Evolutionary conservation across 2,329 filamentous ascomycete genomes (phyloP).

Genomic region (Aureobasidium sp.): DNA sequence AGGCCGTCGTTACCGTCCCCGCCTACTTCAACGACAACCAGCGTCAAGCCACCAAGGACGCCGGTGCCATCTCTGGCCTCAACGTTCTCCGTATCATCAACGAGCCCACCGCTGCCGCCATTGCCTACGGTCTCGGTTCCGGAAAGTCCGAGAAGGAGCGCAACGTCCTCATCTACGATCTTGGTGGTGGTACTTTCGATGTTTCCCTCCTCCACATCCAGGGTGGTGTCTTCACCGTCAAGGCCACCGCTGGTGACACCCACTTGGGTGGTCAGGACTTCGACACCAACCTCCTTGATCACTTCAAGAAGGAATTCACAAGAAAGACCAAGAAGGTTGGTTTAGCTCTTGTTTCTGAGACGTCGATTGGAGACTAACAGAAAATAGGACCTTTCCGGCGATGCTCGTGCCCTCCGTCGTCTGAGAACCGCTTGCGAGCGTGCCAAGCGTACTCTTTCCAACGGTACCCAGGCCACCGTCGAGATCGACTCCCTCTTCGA

Average conservation of each 20-base stretch:
- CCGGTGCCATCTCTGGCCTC: slow-evolving; percentile 91
- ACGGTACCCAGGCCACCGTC: slow-evolving; percentile 92
- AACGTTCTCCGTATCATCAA: slow-evolving; percentile 99
- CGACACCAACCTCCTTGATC: slow-evolving; percentile 87
- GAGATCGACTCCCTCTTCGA: slow-evolving; percentile 99
- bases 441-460: slow-evolving; percentile 98
- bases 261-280: slow-evolving; percentile 95
- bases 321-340: slow-evolving; percentile 60
- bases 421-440: slow-evolving; percentile 97
- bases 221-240: slow-evolving; percentile 98
- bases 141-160: slow-evolving; percentile 91
- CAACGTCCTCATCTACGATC: slow-evolving; percentile 98
- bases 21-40: slow-evolving; percentile 99
- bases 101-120: slow-evolving; percentile 96
- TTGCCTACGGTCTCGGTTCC: slow-evolving; percentile 92
- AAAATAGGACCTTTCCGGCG: slow-evolving; percentile 54
- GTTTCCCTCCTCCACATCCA: slow-evolving; percentile 98
- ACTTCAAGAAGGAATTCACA: slow-evolving; percentile 94
- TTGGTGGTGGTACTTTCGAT: slow-evolving; percentile 99
- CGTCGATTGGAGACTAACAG: not conserved
- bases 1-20: slow-evolving; percentile 97
- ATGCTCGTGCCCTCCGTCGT: slow-evolving; percentile 87
- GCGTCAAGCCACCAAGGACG: slow-evolving; percentile 98
- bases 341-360: not conserved
- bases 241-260: slow-evolving; percentile 95